These are phyloP conservation scores for Microthyrium microscopicum DNA, from an alignment of 2,329 filamentous ascomycete species.

Conservation along the genomic window DNA sequence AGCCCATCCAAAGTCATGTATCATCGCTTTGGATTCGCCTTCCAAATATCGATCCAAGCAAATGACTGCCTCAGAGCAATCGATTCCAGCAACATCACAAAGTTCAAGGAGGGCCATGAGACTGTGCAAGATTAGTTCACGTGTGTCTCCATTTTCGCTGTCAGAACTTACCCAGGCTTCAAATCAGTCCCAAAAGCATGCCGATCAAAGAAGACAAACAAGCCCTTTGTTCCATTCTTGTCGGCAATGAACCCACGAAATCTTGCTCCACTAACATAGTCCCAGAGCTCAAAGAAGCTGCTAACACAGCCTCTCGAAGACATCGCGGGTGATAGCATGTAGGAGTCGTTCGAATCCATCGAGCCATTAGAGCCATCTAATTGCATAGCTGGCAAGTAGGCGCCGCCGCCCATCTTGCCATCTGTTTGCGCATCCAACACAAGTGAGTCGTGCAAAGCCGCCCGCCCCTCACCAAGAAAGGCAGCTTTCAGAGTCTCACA, in stretches of 20 bases:
- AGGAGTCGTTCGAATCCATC: no score
- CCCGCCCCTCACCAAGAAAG: constrained; percentile 91
- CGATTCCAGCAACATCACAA: constrained; percentile 53
- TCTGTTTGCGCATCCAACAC: constrained; percentile 54
- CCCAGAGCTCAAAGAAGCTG: constrained; percentile 65
- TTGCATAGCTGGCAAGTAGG: neutral
- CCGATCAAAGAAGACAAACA: constrained; percentile 81
- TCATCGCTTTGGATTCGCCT: constrained; percentile 44
- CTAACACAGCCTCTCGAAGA: constrained; percentile 30
- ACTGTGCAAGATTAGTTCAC: constrained; percentile 27
- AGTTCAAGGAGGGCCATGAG: constrained; percentile 85
- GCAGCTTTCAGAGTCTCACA: constrained; percentile 85
- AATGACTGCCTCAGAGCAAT: constrained; percentile 61
- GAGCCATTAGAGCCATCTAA: neutral
- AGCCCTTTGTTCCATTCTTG: constrained; percentile 49
- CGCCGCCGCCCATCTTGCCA: constrained; percentile 3
- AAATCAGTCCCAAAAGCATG: constrained; percentile 57
- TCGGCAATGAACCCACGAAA: constrained; percentile 76
- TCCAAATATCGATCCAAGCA: constrained; percentile 61
- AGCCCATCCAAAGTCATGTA: constrained; percentile 81
- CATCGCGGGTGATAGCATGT: constrained; percentile 4
- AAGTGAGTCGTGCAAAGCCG: constrained; percentile 63
- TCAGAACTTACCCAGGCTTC: constrained; percentile 61
- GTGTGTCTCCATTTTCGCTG: neutral
- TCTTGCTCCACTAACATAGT: constrained; percentile 67